phyloP scores from a whole-genome alignment of 768 basidiomycete genomes.

The Fistulinella prunicolor region DNA sequence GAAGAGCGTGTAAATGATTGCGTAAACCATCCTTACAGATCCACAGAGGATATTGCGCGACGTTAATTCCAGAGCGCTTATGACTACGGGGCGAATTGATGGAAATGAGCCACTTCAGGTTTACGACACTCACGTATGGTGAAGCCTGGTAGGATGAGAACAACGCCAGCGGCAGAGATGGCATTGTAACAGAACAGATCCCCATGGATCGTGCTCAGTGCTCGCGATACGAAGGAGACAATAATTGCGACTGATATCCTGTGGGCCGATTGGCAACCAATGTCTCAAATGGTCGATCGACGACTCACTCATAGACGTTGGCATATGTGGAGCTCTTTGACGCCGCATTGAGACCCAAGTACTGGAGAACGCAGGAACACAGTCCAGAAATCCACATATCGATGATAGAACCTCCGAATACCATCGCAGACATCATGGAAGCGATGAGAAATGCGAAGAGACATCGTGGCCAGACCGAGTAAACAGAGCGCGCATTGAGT shows the following conservation, averaged over 20 bases:
- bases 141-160: conserved; percentile 88
- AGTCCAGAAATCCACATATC: conserved; percentile 82
- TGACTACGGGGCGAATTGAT: conserved; percentile 43
- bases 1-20: conserved; percentile 83
- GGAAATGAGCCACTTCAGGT: not conserved
- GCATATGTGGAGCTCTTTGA: conserved; percentile 87
- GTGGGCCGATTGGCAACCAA: not conserved
- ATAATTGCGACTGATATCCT: conserved; percentile 85
- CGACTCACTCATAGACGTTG: conserved; percentile 89
- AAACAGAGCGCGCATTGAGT: conserved; percentile 62
- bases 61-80: conserved; percentile 75
- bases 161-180: conserved; percentile 84
- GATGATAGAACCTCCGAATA: conserved; percentile 76
- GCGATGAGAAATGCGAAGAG: conserved; percentile 73
- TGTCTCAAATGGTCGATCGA: not conserved
- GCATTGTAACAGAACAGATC: conserved; percentile 86
- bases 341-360: conserved; percentile 77
- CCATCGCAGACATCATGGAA: conserved; percentile 77
- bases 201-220: conserved; percentile 70
- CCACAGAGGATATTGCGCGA: conserved; percentile 80
- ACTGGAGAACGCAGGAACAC: conserved; percentile 69
- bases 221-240: conserved; percentile 79
- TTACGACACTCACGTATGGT: conserved; percentile 58
- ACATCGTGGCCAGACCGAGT: conserved; percentile 65
- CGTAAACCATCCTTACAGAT: conserved; percentile 80